Evolutionary conservation across 2,329 filamentous ascomycete species (phyloP), one percentile per base, ranked within the genome.

Genomic region (Cadophora malorum): DNA sequence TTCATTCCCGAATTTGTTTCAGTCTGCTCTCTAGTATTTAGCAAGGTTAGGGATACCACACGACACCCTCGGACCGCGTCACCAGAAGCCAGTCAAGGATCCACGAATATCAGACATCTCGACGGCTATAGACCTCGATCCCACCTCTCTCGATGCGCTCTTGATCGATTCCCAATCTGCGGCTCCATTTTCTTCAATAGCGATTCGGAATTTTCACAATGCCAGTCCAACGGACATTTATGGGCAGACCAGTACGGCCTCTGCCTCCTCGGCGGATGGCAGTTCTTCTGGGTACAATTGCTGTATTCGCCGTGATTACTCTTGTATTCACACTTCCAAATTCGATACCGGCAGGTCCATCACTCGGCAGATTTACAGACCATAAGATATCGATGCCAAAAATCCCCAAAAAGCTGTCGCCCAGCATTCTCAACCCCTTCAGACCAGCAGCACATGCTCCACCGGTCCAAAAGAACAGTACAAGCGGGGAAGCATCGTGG

Each of bases 401-500:
- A 71, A 79, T 85, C 23, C 72, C 75, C 62, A 83, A 81, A 67
- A 79, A 80, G 69, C 63, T 76, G 41, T 70, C 73, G 9, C 72
- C 76, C 28, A 86, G 79, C 73, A 81, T 82, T 23, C 79, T 86
- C 72, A 90, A 90, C 73, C 91, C 90, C 0, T 94, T 95, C 78
- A 85, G 86, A 50, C 86, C 87, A 50, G 86, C 89, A 23, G 85
- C 88, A 12, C 93, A 96, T 78, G 86, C 88, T 69, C 91, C 91
- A 21, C 87, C 90, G 2, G 85, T 89, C 64, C 91, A 94, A 78
- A 87, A 88, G 71, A 93, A 95, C 78, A 94, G 92, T 77, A 91
- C 91, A 5, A 90, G 87, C 76, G 91, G 90, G 61, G 91, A 91
- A 69, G 90, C 91, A 41, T 90, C 89, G 68, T 98, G 95, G 95